A percentile compares a stretch with the other conserved stretches of the same genome.
Conservation (phyloP, 305 asterid genomes). For the Rubia peregrina region DNA sequence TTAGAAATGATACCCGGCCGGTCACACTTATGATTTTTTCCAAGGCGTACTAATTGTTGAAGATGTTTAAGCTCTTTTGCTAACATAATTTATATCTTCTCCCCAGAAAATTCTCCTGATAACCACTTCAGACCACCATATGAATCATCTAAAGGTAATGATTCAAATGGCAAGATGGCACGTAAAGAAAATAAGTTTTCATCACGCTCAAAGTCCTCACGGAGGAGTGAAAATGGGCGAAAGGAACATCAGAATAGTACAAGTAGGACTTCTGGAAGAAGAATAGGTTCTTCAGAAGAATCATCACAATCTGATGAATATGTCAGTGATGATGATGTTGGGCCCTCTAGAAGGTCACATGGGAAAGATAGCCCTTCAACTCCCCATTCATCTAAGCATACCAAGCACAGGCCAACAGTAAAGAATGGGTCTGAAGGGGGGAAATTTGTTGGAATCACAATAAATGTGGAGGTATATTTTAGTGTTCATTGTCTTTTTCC, state of each 20-base stretch:
- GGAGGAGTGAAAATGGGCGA: slow-evolving; percentile 32
- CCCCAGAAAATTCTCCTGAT: slow-evolving; percentile 39
- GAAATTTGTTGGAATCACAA: slow-evolving; percentile 26
- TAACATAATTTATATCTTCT: slow-evolving; percentile 9
- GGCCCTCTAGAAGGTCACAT: slow-evolving; percentile 18
- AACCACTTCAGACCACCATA: slow-evolving; percentile 19
- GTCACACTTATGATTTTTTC: neutral
- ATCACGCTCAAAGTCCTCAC: slow-evolving; percentile 24
- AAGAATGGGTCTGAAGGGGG: slow-evolving; percentile 27
- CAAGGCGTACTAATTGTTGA: neutral
- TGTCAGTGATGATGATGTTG: slow-evolving; percentile 35
- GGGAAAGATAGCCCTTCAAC: slow-evolving; percentile 31
- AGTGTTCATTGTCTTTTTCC: slow-evolving; percentile 7
- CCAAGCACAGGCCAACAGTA: slow-evolving; percentile 27
- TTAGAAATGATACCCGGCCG: neutral
- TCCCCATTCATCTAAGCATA: slow-evolving; percentile 25
- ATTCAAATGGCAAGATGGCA: slow-evolving; percentile 31
- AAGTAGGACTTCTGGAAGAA: slow-evolving; percentile 31
- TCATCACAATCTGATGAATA: slow-evolving; percentile 50
- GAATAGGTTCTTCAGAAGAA: slow-evolving; percentile 27
- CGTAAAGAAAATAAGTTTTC: slow-evolving; percentile 9
- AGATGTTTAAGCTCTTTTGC: neutral
- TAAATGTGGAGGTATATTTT: slow-evolving; percentile 40
- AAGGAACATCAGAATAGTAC: slow-evolving; percentile 30
- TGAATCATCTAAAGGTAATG: slow-evolving; percentile 24